phyloP scores from a whole-genome alignment of 345 rosid species.

The Aquilaria malaccensis region DNA sequence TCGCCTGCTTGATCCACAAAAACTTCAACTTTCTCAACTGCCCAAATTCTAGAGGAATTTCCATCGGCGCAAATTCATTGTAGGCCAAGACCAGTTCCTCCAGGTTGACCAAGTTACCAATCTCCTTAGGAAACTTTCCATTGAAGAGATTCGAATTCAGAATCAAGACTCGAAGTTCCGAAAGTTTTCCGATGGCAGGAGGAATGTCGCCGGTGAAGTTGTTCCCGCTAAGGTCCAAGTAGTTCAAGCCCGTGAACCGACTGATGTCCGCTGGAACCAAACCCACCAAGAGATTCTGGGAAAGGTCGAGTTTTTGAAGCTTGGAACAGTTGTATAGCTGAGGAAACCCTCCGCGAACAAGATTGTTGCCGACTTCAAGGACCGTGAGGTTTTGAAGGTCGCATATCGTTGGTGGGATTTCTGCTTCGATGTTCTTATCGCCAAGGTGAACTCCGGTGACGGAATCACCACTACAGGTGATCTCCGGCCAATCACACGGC shows the following conservation, averaged over 20 bases:
- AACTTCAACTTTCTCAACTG: conserved; percentile 38
- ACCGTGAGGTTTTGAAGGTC: conserved; percentile 44
- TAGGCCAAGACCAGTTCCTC: conserved; percentile 34
- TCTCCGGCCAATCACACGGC: conserved; percentile 59
- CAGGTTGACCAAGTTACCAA: conserved; percentile 57
- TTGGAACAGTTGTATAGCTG: conserved; percentile 52
- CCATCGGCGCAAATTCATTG: conserved; percentile 44
- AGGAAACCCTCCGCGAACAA: conserved; percentile 61
- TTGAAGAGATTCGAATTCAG: conserved; percentile 41
- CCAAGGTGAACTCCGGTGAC: conserved; percentile 38
- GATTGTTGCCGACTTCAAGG: conserved; percentile 39
- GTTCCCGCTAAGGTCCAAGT: conserved; percentile 46
- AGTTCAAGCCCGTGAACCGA: conserved; percentile 35
- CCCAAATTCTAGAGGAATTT: conserved; percentile 60
- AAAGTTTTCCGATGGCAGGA: conserved; percentile 31
- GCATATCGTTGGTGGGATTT: conserved; percentile 52
- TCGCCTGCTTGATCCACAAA: conserved; percentile 39
- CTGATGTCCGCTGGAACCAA: conserved; percentile 57
- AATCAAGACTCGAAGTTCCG: conserved; percentile 30
- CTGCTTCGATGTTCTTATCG: conserved; percentile 29
- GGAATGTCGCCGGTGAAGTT: conserved; percentile 76
- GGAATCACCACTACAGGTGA: conserved; percentile 32
- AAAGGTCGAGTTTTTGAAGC: conserved; percentile 50
- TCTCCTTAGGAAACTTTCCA: conserved; percentile 77
- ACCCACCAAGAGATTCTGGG: conserved; percentile 60